These are phyloP conservation scores for Coemansia javaensis DNA, from an alignment of 192 early-diverging fungal species.

Conservation along the genomic window DNA sequence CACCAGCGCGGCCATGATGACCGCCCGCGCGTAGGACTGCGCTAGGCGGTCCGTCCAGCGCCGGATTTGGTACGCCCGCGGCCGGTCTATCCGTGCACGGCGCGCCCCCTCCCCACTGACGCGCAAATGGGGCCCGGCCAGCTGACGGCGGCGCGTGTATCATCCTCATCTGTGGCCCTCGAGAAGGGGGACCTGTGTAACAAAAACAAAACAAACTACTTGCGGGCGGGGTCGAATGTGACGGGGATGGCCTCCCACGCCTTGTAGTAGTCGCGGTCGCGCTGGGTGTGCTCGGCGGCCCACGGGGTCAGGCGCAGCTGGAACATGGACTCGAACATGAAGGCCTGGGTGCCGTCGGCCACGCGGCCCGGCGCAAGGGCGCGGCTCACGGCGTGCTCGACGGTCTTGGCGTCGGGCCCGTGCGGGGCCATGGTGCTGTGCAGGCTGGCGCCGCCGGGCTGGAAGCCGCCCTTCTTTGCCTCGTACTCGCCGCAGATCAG, in stretches of 20 bases:
- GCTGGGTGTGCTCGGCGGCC: constrained; percentile 69
- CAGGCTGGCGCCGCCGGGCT: constrained; percentile 83
- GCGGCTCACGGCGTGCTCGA: constrained; percentile 64
- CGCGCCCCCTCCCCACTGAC: too few species aligned
- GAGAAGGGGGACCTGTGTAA: too few species aligned
- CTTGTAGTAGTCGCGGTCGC: constrained; percentile 82
- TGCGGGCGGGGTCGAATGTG: constrained; percentile 40
- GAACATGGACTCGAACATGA: constrained; percentile 92
- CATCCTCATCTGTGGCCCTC: background rate
- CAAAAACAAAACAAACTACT: too few species aligned
- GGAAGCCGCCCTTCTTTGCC: constrained; percentile 85
- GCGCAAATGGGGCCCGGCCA: too few species aligned
- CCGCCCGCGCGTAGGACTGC: too few species aligned
- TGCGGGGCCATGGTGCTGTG: constrained; percentile 87
- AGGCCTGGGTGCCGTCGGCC: constrained; percentile 79
- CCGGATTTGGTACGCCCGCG: too few species aligned
- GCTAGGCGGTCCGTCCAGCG: too few species aligned
- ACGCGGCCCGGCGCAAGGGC: constrained; percentile 74
- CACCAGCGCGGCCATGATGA: constrained; percentile 29
- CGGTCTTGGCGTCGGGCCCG: constrained; percentile 81
- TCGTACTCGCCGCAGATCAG: constrained; percentile 89
- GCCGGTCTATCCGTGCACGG: too few species aligned
- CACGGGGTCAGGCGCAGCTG: constrained; percentile 76
- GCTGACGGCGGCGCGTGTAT: too few species aligned
- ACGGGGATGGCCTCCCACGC: constrained; percentile 71